Evolutionary conservation across 768 basidiomycete genomes (phyloP).

Genomic region (Tricholomella constricta): DNA sequence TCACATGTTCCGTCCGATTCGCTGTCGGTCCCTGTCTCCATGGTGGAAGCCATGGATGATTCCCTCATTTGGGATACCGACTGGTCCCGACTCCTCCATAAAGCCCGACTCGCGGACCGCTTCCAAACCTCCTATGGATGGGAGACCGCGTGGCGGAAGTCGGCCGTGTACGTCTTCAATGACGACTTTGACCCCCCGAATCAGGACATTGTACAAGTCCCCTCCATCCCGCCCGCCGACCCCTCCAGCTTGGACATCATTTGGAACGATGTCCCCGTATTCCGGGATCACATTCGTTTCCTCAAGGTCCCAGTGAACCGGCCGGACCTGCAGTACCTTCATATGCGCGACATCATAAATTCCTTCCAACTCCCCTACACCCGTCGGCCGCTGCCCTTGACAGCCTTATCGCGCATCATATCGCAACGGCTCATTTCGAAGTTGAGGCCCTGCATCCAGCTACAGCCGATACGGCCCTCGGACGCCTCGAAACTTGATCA

Average conservation of each 20-base stretch:
- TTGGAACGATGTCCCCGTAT: background rate
- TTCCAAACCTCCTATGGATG: conserved; percentile 9
- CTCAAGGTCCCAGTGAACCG: background rate
- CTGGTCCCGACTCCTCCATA: background rate
- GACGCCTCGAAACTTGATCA: background rate
- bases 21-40: background rate
- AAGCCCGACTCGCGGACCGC: background rate
- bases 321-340: background rate
- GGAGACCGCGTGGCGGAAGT: conserved; percentile 1
- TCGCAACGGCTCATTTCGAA: too few species aligned
- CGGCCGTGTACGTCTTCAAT: background rate
- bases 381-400: background rate
- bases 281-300: background rate
- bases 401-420: background rate
- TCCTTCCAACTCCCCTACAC: background rate
- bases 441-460: too few species aligned
- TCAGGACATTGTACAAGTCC: too few species aligned
- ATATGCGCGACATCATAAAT: background rate
- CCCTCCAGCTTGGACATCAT: too few species aligned
- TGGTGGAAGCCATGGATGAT: conserved; percentile 8
- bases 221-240: too few species aligned
- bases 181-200: background rate
- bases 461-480: background rate
- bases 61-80: background rate
- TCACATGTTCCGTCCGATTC: background rate